Conservation (phyloP, 1,139 yeast genomes). For the Suhomyces kunorum region DNA sequence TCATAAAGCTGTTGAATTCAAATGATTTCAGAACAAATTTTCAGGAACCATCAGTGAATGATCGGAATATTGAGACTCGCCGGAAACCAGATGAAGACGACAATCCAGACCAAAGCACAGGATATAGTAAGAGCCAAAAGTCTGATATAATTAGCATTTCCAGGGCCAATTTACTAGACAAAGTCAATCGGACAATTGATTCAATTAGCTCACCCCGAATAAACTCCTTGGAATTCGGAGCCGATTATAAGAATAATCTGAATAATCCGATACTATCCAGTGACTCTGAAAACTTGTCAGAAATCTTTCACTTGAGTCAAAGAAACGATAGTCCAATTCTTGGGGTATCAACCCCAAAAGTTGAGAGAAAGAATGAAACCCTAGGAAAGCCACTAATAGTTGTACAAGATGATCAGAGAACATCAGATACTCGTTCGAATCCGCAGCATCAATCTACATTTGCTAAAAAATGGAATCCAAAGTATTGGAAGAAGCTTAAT, state of each 20-base stretch:
- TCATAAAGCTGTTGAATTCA: conserved; percentile 11
- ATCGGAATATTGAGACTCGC: not conserved
- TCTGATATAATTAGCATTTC: conserved; percentile 7
- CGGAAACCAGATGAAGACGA: too few relatives aligned
- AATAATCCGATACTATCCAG: conserved; percentile 7
- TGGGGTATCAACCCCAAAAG: conserved; percentile 16
- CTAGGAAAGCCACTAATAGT: not conserved
- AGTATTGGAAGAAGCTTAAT: conserved; percentile 18
- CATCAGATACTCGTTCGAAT: not conserved
- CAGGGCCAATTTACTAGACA: conserved; percentile 18
- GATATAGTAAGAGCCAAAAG: not conserved
- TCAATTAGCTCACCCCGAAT: conserved; percentile 15
- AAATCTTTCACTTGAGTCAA: conserved; percentile 9
- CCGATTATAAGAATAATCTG: too few relatives aligned
- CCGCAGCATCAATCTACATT: not conserved
- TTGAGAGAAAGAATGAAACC: not conserved
- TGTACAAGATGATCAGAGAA: not conserved
- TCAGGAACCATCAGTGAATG: not conserved
- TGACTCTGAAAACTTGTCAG: conserved; percentile 14
- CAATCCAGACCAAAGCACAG: too few relatives aligned
- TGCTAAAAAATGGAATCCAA: not conserved
- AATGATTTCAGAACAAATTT: not conserved
- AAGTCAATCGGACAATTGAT: conserved; percentile 20
- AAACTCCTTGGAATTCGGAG: not conserved
- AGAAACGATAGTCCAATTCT: conserved; percentile 14